Evolutionary conservation across 2,329 filamentous ascomycete species (phyloP).

Genomic region (Penicillium hordei): DNA sequence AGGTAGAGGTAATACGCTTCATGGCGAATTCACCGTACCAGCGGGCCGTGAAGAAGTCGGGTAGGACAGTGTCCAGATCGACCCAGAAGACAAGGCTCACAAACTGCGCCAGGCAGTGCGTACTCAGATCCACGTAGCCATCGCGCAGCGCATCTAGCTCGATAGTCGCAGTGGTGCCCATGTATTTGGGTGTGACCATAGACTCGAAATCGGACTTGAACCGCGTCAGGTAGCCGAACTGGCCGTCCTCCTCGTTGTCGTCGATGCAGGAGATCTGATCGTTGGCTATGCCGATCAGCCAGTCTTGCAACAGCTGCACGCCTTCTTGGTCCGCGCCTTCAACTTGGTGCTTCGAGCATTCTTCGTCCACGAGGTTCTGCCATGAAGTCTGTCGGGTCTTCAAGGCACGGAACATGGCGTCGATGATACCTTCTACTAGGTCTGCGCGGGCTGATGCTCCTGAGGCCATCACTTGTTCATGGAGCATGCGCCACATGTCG

Average conservation of each 20-base stretch:
- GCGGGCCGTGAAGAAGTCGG: slow-evolving; percentile 83
- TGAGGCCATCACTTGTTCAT: slow-evolving; percentile 85
- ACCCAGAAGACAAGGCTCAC: slow-evolving; percentile 83
- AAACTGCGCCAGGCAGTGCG: slow-evolving; percentile 87
- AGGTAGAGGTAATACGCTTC: slow-evolving; percentile 90
- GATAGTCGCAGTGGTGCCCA: slow-evolving; percentile 66
- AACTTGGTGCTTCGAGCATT: slow-evolving; percentile 70
- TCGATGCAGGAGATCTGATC: slow-evolving; percentile 99
- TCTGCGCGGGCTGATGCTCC: slow-evolving; percentile 81
- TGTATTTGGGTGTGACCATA: slow-evolving; percentile 76
- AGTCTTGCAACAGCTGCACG: slow-evolving; percentile 75
- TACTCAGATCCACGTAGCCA: slow-evolving; percentile 92
- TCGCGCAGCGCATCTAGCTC: slow-evolving; percentile 78
- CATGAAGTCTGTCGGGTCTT: slow-evolving; percentile 79
- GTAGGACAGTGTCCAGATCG: slow-evolving; percentile 80
- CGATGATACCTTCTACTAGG: slow-evolving; percentile 90
- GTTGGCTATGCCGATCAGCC: slow-evolving; percentile 94
- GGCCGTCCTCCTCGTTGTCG: slow-evolving; percentile 73
- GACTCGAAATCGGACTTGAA: slow-evolving; percentile 83
- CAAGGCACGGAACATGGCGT: slow-evolving; percentile 89
- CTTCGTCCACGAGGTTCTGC: slow-evolving; percentile 85
- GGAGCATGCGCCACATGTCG: slow-evolving; percentile 96
- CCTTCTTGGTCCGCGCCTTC: slow-evolving; percentile 59
- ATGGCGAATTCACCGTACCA: slow-evolving; percentile 89
- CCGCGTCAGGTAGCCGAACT: slow-evolving; percentile 77